Conservation (phyloP, 495 filamentous ascomycete species). For the Penicillium longicatenatum region DNA sequence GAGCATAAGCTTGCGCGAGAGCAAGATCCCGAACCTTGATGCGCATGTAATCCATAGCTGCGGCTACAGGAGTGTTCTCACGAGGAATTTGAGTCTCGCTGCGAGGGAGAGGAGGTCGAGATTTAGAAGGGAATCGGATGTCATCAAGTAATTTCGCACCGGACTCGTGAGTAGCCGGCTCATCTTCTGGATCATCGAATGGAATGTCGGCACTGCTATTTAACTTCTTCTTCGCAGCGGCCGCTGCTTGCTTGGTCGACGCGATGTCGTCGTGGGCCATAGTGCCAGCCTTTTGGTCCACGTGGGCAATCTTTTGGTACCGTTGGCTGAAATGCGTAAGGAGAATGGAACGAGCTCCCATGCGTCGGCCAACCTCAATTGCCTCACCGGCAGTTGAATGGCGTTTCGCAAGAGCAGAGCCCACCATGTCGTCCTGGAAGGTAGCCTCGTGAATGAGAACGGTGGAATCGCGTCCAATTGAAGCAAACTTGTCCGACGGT, state of each 20-base stretch:
- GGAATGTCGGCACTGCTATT: constrained; percentile 31
- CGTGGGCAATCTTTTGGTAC: constrained; percentile 73
- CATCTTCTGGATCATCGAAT: constrained; percentile 32
- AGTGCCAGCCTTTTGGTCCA: constrained; percentile 22
- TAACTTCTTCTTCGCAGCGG: constrained; percentile 7
- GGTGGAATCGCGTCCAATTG: constrained; percentile 72
- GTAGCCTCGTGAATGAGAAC: constrained; percentile 94
- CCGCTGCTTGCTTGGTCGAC: constrained; percentile 24
- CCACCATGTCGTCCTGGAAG: constrained; percentile 79
- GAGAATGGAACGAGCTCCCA: constrained; percentile 74
- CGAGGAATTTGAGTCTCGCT: constrained; percentile 7
- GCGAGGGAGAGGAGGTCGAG: constrained; percentile 10
- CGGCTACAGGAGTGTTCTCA: constrained; percentile 54
- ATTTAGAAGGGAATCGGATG: constrained; percentile 15
- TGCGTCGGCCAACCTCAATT: constrained; percentile 69
- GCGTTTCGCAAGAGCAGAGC: constrained; percentile 83
- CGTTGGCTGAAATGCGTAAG: constrained; percentile 95
- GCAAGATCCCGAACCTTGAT: constrained; percentile 79
- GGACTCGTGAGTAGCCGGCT: constrained; percentile 8
- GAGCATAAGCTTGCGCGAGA: constrained; percentile 71
- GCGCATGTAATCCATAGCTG: constrained; percentile 91
- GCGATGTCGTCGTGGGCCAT: constrained; percentile 15
- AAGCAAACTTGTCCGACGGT: constrained; percentile 67
- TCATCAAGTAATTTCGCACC: constrained; percentile 23
- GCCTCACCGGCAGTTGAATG: constrained; percentile 87